A percentile compares a stretch with the other conserved stretches of the same genome.
Evolutionary conservation across 371 early-diverging fungal genomes (phyloP).

Genomic region (Modicella reniformis): DNA sequence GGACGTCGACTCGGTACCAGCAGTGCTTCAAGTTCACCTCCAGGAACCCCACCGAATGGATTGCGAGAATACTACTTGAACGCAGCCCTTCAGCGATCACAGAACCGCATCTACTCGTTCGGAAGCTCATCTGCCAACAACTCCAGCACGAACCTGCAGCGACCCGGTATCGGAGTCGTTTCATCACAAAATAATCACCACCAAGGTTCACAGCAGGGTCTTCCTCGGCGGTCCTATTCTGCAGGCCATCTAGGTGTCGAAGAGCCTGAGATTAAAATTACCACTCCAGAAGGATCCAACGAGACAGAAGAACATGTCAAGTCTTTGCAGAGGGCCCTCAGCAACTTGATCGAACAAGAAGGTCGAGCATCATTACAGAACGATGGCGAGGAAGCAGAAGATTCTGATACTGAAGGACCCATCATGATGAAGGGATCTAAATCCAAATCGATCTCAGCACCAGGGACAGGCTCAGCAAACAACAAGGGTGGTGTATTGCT

Average conservation of each 20-base stretch:
- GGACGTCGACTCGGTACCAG: conserved; percentile 27
- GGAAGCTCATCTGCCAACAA: conserved; percentile 10
- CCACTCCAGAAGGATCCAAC: conserved; percentile 42
- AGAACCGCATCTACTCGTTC: conserved; percentile 17
- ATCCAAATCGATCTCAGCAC: conserved; percentile 9
- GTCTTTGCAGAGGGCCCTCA: conserved; percentile 29
- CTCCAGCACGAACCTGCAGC: conserved; percentile 17
- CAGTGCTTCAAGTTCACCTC: conserved; percentile 43
- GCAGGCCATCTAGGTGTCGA: conserved; percentile 32
- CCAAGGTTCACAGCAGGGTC: background rate
- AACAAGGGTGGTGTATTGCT: conserved; percentile 28
- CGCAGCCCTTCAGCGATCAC: conserved; percentile 41
- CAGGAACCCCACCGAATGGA: conserved; percentile 52
- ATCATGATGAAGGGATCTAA: conserved; percentile 24
- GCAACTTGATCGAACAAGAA: conserved; percentile 35
- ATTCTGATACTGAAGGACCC: conserved; percentile 21
- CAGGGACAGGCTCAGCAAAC: conserved; percentile 1
- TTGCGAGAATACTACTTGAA: conserved; percentile 43
- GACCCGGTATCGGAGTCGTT: conserved; percentile 26
- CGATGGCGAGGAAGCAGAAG: conserved; percentile 17
- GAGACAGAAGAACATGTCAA: conserved; percentile 47
- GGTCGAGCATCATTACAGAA: conserved; percentile 7
- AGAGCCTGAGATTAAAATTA: conserved; percentile 47
- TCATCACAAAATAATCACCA: conserved; percentile 5
- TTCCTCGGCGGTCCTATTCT: conserved; percentile 39